These are phyloP conservation scores for Wallemia ichthyophaga DNA, from an alignment of 1,284 basidiomycete genomes.

Conservation along the genomic window DNA sequence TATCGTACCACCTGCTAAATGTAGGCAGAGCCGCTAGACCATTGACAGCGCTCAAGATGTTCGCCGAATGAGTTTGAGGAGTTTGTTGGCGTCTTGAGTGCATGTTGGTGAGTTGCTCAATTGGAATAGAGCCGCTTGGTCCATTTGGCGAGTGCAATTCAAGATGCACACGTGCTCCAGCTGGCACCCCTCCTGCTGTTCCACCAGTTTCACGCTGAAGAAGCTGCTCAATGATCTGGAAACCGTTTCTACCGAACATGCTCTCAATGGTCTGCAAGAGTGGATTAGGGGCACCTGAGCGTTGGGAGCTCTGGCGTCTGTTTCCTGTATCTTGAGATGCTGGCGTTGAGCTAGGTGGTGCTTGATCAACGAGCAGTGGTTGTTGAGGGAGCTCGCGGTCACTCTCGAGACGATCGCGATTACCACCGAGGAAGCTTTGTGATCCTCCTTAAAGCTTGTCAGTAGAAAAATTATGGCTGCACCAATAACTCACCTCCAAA, in stretches of 20 bases:
- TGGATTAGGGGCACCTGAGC: conserved; percentile 24
- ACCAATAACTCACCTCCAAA: background rate
- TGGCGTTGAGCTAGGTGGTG: conserved; percentile 20
- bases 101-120: background rate
- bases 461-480: background rate
- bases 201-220: conserved; percentile 21
- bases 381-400: conserved; percentile 24
- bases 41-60: conserved; percentile 6
- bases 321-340: conserved; percentile 21
- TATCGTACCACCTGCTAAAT: conserved; percentile 67
- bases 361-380: conserved; percentile 42
- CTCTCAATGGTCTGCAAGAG: conserved; percentile 51
- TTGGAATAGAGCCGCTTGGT: background rate
- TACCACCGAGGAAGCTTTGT: background rate
- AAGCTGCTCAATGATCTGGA: conserved; percentile 55
- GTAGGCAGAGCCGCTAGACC: conserved; percentile 37
- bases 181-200: background rate
- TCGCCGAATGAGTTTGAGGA: conserved; percentile 1
- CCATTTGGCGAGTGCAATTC: background rate
- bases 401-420: background rate
- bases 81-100: conserved; percentile 3
- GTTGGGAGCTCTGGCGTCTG: background rate
- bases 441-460: background rate
- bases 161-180: background rate
- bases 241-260: conserved; percentile 46